Evolutionary conservation across 2,329 filamentous ascomycete species (phyloP), one percentile per base, ranked within the genome.

Genomic region (Calonectria pauciramosa): DNA sequence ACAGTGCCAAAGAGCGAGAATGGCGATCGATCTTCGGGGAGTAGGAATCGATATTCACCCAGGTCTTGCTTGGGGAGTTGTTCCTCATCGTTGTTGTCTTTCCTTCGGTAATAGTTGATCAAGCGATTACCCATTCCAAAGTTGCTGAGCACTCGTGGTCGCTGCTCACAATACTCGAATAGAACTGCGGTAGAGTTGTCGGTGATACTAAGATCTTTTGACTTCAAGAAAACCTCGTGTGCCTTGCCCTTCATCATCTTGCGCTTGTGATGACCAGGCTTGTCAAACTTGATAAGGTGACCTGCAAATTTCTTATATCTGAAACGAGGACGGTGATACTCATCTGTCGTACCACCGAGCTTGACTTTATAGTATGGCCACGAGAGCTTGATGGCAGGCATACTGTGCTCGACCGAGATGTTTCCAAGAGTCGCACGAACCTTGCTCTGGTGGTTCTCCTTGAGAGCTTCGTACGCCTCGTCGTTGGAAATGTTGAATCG

Each of bases 401-500:
- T 89, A 84, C 95, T 96, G 86, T 99, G 97, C 84, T 99, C 97
- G 52, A 99, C 93, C n/a, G 94, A 93, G 76, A 98, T 92, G 82
- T 96, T 96, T 59, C 96, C 95, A 75, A 99, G 91, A 1, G 95
- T 98, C 68, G 96, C 97, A 78, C 97, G 93, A 75, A 99, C 95
- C 85, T 98, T 99, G 89, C 95, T 96, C 86, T 98, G 95, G 82
- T 98, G 96, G 82, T 98, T 99, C 85, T 98, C 96, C 85, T 99
- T 99, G 56, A 99, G 91, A 74, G 96, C 92, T 82, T 99, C 96
- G 84, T 99, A 99, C 2, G 96, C 96, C 73, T 97, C 94, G 82
- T 99, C 97, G 77, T 99, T 99, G 36, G 96, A 98, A 73, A 97
- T 94, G 83, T 99, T 99, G 89, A 98, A 99, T 52, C 96, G 93